phyloP scores from a whole-genome alignment of 1,284 basidiomycete genomes.

The Moniliophthora roreri region DNA sequence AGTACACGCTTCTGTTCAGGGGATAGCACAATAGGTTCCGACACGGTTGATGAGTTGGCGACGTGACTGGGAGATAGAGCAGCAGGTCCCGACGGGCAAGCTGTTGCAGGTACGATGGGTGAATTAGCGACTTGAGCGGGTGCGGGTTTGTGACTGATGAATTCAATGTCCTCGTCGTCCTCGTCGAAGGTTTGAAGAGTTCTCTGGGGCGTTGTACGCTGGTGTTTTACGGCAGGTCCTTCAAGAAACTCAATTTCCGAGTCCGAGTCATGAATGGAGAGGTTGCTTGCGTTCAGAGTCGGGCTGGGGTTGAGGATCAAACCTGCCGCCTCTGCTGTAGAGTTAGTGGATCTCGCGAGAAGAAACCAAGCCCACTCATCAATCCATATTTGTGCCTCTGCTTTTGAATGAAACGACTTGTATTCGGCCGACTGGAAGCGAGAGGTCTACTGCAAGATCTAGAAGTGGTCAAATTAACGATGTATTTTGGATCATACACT shows the following conservation, averaged over 20 bases:
- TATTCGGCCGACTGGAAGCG: constrained; percentile 46
- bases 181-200: not conserved
- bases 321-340: not conserved
- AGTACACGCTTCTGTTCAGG: constrained; percentile 35
- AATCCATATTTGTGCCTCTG: constrained; percentile 49
- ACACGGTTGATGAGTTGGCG: no score
- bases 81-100: no score
- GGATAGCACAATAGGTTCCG: not conserved
- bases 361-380: constrained; percentile 7
- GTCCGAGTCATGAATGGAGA: constrained; percentile 2
- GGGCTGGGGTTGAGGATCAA: not conserved
- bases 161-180: constrained; percentile 14
- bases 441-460: constrained; percentile 35
- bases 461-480: not conserved
- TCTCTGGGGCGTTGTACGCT: not conserved
- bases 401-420: constrained; percentile 44
- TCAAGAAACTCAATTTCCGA: constrained; percentile 13
- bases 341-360: not conserved
- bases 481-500: constrained; percentile 26
- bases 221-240: not conserved
- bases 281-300: not conserved
- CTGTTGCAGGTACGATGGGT: no score
- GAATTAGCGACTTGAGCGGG: no score
- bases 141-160: constrained; percentile 5
- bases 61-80: no score